Conservation (phyloP, 2,329 filamentous ascomycete genomes). For the Colletotrichum aenigma region DNA sequence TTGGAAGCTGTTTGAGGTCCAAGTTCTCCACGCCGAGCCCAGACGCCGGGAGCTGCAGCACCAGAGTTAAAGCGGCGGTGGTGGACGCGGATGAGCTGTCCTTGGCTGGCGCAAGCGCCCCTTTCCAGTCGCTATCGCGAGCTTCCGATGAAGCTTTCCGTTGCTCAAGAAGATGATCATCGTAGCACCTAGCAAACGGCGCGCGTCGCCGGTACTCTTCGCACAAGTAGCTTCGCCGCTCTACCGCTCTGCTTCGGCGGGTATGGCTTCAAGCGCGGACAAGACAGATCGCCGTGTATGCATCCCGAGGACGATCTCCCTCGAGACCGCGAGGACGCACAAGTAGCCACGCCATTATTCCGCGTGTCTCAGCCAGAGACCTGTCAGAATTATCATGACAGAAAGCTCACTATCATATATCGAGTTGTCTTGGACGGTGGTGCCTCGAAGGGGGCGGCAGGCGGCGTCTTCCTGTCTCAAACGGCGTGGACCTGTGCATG, state of each 20-base stretch:
- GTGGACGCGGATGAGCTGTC: not conserved
- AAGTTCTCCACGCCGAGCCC: not conserved
- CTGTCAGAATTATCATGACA: not conserved
- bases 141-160: not conserved
- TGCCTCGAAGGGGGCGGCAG: not conserved
- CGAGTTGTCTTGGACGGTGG: not conserved
- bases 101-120: not conserved
- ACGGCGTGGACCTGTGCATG: not conserved
- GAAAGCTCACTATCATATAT: not conserved
- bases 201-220: not conserved
- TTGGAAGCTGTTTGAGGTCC: not conserved
- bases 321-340: not conserved
- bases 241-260: not conserved
- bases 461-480: not conserved
- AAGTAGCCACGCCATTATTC: not conserved
- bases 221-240: not conserved
- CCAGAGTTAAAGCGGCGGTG: not conserved
- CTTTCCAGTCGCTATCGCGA: not conserved
- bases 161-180: not conserved
- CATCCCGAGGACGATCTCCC: not conserved
- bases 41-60: not conserved
- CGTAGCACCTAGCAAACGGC: not conserved
- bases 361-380: not conserved
- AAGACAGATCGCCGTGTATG: not conserved
- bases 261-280: not conserved